phyloP scores from a whole-genome alignment of 164 flowering plant genomes.

The Chimonanthus salicifolius region DNA sequence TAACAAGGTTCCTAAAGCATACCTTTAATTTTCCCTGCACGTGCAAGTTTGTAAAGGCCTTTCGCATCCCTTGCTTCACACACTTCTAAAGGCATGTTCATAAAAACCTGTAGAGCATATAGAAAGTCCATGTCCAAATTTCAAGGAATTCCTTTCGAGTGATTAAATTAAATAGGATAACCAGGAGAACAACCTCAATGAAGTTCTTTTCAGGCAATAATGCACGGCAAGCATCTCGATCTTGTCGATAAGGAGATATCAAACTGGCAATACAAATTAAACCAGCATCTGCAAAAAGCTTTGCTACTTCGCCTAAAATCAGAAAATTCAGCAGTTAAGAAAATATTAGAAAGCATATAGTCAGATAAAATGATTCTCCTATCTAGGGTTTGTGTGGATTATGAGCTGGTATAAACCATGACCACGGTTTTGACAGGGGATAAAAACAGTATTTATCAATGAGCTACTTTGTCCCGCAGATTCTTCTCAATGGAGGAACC shows the following conservation, averaged over 20 bases:
- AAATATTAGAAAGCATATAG: neutral
- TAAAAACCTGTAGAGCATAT: conserved; percentile 53
- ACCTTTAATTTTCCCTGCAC: conserved; percentile 98
- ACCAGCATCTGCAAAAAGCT: conserved; percentile 97
- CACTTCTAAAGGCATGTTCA: conserved; percentile 80
- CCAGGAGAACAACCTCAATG: conserved; percentile 60
- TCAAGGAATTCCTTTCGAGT: neutral
- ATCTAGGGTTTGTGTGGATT: neutral
- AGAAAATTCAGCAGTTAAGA: neutral
- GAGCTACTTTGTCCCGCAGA: too few relatives aligned
- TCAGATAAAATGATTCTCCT: neutral
- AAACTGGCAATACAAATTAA: conserved; percentile 91
- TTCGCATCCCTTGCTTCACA: conserved; percentile 94
- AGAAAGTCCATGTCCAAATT: neutral
- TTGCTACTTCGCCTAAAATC: conserved; percentile 86
- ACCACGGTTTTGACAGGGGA: neutral
- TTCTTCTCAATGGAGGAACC: too few relatives aligned
- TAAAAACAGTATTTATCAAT: too few relatives aligned
- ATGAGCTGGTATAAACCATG: neutral
- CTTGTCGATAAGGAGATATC: conserved; percentile 88
- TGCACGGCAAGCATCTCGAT: conserved; percentile 83
- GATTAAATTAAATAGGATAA: neutral
- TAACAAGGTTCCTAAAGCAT: conserved; percentile 9
- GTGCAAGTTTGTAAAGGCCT: conserved; percentile 93
- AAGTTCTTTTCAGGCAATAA: conserved; percentile 73